Evolutionary conservation across 139 green algal species (phyloP).

Genomic region (Tetradesmus lagerheimii): DNA sequence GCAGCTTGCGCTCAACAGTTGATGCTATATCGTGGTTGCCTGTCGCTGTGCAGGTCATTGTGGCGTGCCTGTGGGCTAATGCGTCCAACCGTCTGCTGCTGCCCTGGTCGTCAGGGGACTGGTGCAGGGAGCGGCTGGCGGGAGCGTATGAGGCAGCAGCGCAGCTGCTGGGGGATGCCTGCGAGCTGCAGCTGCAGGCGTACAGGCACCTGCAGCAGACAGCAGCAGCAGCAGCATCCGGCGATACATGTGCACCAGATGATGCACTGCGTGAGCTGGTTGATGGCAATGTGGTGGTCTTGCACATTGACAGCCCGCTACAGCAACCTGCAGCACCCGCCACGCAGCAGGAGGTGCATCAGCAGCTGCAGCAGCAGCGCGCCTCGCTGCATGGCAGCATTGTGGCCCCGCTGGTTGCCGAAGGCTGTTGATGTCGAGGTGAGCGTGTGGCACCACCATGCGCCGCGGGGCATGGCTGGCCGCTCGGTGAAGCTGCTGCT

Average conservation of each 20-base stretch:
- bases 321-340: not conserved
- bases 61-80: not conserved
- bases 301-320: not conserved
- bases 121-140: slow-evolving; percentile 6
- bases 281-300: not conserved
- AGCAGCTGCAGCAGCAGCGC: not conserved
- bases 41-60: not conserved
- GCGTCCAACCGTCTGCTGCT: slow-evolving; percentile 12
- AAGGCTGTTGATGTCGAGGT: not conserved
- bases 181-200: not conserved
- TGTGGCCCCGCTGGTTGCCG: slow-evolving; percentile 11
- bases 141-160: not conserved
- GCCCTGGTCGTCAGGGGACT: not conserved
- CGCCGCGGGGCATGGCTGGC: not conserved
- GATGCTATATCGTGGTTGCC: not conserved
- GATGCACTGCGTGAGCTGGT: slow-evolving; percentile 13
- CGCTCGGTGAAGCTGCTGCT: not conserved
- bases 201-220: not conserved
- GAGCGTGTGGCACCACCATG: not conserved
- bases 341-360: not conserved
- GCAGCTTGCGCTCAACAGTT: too few species aligned
- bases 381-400: not conserved
- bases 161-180: not conserved
- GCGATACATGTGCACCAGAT: not conserved
- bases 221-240: not conserved